Evolutionary conservation across 495 filamentous ascomycete genomes (phyloP).

Genomic region (Xylaria palmicola): DNA sequence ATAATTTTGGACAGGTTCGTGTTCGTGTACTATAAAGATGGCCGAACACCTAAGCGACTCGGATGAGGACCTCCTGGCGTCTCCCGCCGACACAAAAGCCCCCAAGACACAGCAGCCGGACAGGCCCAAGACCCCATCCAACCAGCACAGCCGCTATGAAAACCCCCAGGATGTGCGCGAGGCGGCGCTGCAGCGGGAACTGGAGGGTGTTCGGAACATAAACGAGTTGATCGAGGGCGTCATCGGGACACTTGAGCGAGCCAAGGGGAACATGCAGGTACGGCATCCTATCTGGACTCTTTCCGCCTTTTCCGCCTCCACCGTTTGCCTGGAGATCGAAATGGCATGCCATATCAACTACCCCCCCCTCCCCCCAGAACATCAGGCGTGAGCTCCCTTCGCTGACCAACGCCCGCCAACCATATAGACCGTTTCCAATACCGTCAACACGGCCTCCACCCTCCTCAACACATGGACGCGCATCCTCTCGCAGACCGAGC

Average conservation of each 20-base stretch:
- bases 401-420: background rate
- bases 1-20: background rate
- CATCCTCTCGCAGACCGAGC: conserved; percentile 93
- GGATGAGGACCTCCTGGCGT: conserved; percentile 72
- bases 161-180: conserved; percentile 67
- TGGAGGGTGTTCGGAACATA: conserved; percentile 78
- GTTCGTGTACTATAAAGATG: conserved; percentile 14
- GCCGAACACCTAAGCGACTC: conserved; percentile 57
- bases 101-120: conserved; percentile 20
- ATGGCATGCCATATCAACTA: background rate
- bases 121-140: conserved; percentile 45
- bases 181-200: conserved; percentile 68
- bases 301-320: conserved; percentile 3
- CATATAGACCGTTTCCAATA: conserved; percentile 74
- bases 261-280: conserved; percentile 91
- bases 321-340: too few relatives aligned
- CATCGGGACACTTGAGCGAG: conserved; percentile 72
- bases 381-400: background rate
- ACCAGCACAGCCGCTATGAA: conserved; percentile 57
- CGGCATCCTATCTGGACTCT: conserved; percentile 19
- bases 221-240: conserved; percentile 85
- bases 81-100: conserved; percentile 52
- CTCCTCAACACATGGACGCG: conserved; percentile 96
- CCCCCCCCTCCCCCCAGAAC: background rate
- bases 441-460: conserved; percentile 83